These are phyloP conservation scores for Ogataea philodendri DNA, from an alignment of 805 yeast genomes.

Conservation along the genomic window DNA sequence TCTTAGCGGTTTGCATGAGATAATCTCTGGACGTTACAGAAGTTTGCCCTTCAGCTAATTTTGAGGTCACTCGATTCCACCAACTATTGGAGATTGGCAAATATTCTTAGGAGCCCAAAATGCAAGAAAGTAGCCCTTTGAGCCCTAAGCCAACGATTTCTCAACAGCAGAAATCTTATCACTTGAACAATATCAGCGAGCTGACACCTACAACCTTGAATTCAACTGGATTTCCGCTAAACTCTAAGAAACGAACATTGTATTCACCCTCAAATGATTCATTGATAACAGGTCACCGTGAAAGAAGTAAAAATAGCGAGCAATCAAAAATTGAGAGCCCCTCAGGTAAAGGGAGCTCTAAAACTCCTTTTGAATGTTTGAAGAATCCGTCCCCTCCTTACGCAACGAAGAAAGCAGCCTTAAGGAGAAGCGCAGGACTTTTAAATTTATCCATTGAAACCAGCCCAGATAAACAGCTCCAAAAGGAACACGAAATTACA, in stretches of 20 bases:
- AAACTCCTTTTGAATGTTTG: conserved; percentile 1
- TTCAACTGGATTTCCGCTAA: conserved; percentile 30
- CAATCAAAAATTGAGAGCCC: neutral
- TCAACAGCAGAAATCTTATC: conserved; percentile 7
- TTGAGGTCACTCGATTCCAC: too few relatives aligned
- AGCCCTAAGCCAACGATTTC: conserved; percentile 6
- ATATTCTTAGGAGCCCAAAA: conserved; percentile 1
- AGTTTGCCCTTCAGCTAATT: too few relatives aligned
- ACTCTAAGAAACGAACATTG: conserved; percentile 28
- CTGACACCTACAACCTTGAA: conserved; percentile 26
- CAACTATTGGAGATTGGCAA: too few relatives aligned
- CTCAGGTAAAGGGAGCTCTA: conserved; percentile 18
- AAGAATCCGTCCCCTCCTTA: conserved; percentile 15
- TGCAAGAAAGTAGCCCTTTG: conserved; percentile 8
- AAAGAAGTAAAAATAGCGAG: conserved; percentile 11
- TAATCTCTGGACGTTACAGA: too few relatives aligned
- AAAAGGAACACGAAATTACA: conserved; percentile 28
- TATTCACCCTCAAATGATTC: conserved; percentile 28
- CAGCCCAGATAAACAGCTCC: conserved; percentile 22
- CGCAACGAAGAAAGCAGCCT: conserved; percentile 28
- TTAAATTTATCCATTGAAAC: conserved; percentile 48
- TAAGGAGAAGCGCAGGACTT: conserved; percentile 54
- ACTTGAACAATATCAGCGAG: conserved; percentile 15
- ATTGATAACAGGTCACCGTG: conserved; percentile 23
- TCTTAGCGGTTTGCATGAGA: too few relatives aligned